Base-by-base conservation (phyloP, 1,139 yeast species). In the Pichia sp. region DNA sequence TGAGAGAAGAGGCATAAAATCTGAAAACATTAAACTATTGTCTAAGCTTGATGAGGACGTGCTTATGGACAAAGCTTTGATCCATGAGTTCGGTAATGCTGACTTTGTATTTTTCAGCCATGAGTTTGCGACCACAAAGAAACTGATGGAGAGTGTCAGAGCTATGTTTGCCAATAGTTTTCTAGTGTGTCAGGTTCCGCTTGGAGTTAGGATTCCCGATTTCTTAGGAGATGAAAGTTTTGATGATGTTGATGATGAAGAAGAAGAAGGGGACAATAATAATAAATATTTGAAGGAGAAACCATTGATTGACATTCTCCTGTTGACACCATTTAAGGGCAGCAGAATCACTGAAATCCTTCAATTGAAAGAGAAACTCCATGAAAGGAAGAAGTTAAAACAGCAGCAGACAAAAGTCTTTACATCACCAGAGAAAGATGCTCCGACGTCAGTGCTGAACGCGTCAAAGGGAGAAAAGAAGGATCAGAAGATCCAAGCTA, bases 321-420 rank as follows among this genome's bases (percentile, higher is more conserved):
- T 66, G 24, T 52, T 66, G 27, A 53, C 60, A 22, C 71, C 72
- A 15, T 58, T 62, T 47, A 60, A 56, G 45, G 45, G 63, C 29
- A 46, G 45, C 20, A 58, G 63, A 39, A 47, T 64, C 12, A 23
- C 20, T 19, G 44, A 47, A 14, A 34, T 44, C n/a, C 29, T 47
- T 4, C 14, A 25, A 7, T 15, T n/a, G 3, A 18, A n/a, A 9
- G 12, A n/a, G n/a, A n/a, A n/a, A n/a, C n/a, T n/a, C n/a, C n/a
- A n/a, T n/a, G n/a, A n/a, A n/a, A n/a, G n/a, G n/a, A n/a, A n/a
- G n/a, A 18, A 13, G 27, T 13, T 12, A 11, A 10, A 10, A 12
- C 2, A n/a, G 6, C 30, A 27, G 8, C 22, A n/a, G 12, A n/a
- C n/a, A n/a, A n/a, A n/a, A n/a, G n/a, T n/a, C n/a, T n/a, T n/a